A percentile compares a stretch with the other conserved stretches of the same genome.
Conservation (phyloP, 1,139 yeast species). For the Yamadazyma dendronema region DNA sequence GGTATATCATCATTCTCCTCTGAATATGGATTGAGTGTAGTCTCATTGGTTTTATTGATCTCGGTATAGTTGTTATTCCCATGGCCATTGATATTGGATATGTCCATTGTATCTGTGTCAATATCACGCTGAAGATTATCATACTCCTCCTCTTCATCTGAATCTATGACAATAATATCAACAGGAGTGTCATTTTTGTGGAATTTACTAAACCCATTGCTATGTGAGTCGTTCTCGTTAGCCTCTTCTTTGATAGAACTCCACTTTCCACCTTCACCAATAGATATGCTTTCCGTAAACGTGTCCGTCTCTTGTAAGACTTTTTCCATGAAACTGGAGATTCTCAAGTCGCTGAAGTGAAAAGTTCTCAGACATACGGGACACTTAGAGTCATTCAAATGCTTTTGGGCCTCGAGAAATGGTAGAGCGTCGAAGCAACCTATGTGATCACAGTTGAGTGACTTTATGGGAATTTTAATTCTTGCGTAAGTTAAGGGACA, state of each 20-base stretch:
- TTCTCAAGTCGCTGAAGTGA: conserved; percentile 49
- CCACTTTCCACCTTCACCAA: conserved; percentile 64
- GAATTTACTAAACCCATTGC: no score
- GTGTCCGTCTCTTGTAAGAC: conserved; percentile 43
- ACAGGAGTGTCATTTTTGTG: no score
- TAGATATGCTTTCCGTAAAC: conserved; percentile 52
- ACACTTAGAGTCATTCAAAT: conserved; percentile 66
- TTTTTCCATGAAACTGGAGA: conserved; percentile 60
- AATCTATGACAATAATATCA: conserved; percentile 2
- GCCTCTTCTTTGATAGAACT: conserved; percentile 9
- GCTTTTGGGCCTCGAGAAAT: conserved; percentile 58
- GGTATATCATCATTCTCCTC: background rate
- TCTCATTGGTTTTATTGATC: background rate
- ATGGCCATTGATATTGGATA: background rate
- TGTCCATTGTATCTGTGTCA: background rate
- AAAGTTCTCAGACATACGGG: conserved; percentile 56
- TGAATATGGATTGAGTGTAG: background rate
- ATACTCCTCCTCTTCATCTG: conserved; percentile 2
- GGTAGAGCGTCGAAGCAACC: conserved; percentile 70
- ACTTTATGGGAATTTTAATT: conserved; percentile 59
- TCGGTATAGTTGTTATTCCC: background rate
- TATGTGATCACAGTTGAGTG: conserved; percentile 61
- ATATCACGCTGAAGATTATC: no score
- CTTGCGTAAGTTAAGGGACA: conserved; percentile 67
- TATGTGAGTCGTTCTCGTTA: no score